These are phyloP conservation scores for Candida yuanshanica DNA, from an alignment of 805 yeast genomes.

Conservation along the genomic window DNA sequence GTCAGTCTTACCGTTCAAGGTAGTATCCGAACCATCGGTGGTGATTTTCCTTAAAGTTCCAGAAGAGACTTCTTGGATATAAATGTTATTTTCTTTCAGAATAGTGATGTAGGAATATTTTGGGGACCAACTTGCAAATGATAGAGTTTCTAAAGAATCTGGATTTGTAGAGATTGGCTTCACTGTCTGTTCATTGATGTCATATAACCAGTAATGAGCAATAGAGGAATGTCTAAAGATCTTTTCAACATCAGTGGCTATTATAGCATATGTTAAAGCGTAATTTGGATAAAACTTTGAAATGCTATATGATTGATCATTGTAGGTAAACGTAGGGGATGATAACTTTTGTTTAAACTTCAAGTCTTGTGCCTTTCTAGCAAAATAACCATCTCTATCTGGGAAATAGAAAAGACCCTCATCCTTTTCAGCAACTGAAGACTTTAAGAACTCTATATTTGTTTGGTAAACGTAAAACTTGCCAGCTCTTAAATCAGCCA, in stretches of 20 bases:
- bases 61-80: conserved; percentile 35
- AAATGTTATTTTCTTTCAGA: conserved; percentile 63
- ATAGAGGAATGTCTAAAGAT: conserved; percentile 53
- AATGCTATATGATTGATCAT: conserved; percentile 7
- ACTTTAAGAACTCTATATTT: conserved; percentile 12
- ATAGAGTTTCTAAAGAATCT: conserved; percentile 24
- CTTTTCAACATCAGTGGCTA: conserved; percentile 43
- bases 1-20: conserved; percentile 83
- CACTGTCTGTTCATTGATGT: conserved; percentile 23
- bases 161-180: conserved; percentile 25
- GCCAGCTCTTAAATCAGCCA: conserved; percentile 18
- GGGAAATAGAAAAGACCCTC: conserved; percentile 19
- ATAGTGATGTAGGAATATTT: conserved; percentile 58
- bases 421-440: conserved; percentile 13
- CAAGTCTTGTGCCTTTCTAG: conserved; percentile 13
- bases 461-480: conserved; percentile 11
- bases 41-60: conserved; percentile 41
- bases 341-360: conserved; percentile 7
- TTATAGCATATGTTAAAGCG: conserved; percentile 30
- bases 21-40: conserved; percentile 55
- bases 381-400: conserved; percentile 8
- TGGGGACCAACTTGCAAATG: conserved; percentile 70
- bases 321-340: conserved; percentile 6
- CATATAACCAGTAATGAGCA: conserved; percentile 37
- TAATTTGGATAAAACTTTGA: conserved; percentile 16